A percentile compares a stretch with the other conserved stretches of the same genome.
phyloP scores from a whole-genome alignment of 1,139 yeast species.

The Pichia terricola region DNA sequence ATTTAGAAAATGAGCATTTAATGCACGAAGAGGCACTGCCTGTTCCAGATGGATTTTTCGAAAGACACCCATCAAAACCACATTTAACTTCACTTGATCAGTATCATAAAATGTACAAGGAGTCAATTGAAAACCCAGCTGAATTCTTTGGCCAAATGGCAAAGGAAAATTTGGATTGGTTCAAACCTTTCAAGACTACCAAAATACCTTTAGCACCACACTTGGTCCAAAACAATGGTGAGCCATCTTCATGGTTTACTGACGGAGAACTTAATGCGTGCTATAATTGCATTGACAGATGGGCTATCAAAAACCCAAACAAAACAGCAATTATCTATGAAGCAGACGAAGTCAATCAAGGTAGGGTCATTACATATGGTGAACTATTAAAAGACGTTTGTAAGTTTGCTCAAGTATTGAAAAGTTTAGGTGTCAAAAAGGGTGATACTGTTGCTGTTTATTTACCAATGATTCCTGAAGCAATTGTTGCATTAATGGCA shows the following conservation, averaged over 20 bases:
- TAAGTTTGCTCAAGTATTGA: conserved; percentile 60
- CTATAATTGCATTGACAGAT: conserved; percentile 72
- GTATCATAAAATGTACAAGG: conserved; percentile 50
- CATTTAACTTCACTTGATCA: conserved; percentile 42
- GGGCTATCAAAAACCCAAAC: conserved; percentile 62
- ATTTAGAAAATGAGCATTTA: conserved; percentile 25
- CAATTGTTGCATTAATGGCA: conserved; percentile 62
- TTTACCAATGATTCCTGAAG: conserved; percentile 83
- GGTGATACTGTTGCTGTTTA: conserved; percentile 84
- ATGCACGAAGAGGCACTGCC: conserved; percentile 26
- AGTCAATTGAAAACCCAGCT: conserved; percentile 60
- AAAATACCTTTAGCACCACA: conserved; percentile 42
- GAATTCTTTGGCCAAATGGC: conserved; percentile 60
- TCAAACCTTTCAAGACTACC: conserved; percentile 48
- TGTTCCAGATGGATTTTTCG: conserved; percentile 52
- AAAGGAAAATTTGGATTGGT: conserved; percentile 50
- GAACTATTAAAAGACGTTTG: conserved; percentile 63
- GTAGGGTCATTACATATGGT: conserved; percentile 56
- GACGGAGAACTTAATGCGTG: conserved; percentile 72
- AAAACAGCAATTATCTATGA: conserved; percentile 74
- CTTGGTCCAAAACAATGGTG: conserved; percentile 50
- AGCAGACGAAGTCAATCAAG: conserved; percentile 66
- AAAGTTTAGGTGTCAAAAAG: conserved; percentile 58
- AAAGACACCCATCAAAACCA: conserved; percentile 41
- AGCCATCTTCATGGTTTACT: conserved; percentile 68